phyloP scores from a whole-genome alignment of 192 early-diverging fungal species.

The Coemansia sp. region DNA sequence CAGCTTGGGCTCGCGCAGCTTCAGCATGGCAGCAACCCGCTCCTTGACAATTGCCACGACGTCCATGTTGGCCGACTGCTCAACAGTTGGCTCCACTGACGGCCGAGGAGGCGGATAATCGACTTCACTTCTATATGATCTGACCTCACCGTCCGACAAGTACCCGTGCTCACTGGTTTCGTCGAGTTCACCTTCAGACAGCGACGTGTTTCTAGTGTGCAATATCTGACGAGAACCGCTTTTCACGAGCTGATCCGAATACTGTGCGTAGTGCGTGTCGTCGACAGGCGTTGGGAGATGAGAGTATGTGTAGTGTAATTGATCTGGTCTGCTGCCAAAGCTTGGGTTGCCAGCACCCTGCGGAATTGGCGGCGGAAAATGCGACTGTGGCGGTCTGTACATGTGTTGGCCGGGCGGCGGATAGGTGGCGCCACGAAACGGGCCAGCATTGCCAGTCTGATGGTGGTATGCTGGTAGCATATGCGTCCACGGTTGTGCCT shows the following conservation, averaged over 20 bases:
- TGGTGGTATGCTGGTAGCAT: background rate
- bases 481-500: background rate
- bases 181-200: constrained; percentile 37
- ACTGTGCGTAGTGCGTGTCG: background rate
- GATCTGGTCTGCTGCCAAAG: background rate
- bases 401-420: background rate
- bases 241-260: background rate
- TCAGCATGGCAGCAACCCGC: constrained; percentile 24
- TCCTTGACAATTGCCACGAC: constrained; percentile 23
- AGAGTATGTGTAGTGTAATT: background rate
- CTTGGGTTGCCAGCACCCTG: background rate
- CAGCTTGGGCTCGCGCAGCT: constrained; percentile 27
- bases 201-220: background rate
- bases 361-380: background rate
- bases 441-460: background rate
- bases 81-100: background rate
- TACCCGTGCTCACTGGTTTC: background rate
- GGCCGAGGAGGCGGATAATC: background rate
- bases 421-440: background rate
- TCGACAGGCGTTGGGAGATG: constrained; percentile 3
- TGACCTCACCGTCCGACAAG: constrained; percentile 26
- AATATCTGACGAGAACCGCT: background rate
- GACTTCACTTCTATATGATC: background rate
- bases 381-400: background rate
- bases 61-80: constrained; percentile 1